Conservation (phyloP, 805 yeast genomes). For the Lipomyces yamanashiensis region DNA sequence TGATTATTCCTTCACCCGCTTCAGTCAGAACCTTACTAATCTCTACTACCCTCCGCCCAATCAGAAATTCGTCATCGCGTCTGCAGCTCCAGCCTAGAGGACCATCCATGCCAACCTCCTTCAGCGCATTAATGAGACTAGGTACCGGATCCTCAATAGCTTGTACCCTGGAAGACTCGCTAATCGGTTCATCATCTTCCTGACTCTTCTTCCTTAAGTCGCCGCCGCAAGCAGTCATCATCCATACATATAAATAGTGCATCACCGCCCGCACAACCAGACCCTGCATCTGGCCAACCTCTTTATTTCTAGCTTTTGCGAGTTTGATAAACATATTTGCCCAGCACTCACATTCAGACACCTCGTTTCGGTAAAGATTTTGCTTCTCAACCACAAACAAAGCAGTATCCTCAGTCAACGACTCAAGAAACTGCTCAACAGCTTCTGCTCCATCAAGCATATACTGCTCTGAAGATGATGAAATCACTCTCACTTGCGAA, state of each 20-base stretch:
- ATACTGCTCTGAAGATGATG: conserved; percentile 15
- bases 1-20: conserved; percentile 5
- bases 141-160: background rate
- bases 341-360: conserved; percentile 24
- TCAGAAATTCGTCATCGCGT: conserved; percentile 14
- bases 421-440: conserved; percentile 37
- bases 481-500: background rate
- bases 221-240: conserved; percentile 10
- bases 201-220: background rate
- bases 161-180: background rate
- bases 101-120: conserved; percentile 24
- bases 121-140: background rate
- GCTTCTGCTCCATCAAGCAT: conserved; percentile 19
- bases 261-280: conserved; percentile 11
- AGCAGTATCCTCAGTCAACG: conserved; percentile 43
- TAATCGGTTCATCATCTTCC: background rate
- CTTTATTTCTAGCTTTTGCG: conserved; percentile 1
- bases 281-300: conserved; percentile 10
- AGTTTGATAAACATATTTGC: conserved; percentile 12
- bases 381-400: conserved; percentile 71
- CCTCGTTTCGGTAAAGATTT: conserved; percentile 65
- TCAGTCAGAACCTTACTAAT: background rate
- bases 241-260: conserved; percentile 14
- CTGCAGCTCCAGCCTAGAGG: conserved; percentile 28
- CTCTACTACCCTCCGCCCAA: conserved; percentile 21